These are phyloP conservation scores for Pseudopyricularia javanii DNA, from an alignment of 2,329 filamentous ascomycete species.

Conservation along the genomic window DNA sequence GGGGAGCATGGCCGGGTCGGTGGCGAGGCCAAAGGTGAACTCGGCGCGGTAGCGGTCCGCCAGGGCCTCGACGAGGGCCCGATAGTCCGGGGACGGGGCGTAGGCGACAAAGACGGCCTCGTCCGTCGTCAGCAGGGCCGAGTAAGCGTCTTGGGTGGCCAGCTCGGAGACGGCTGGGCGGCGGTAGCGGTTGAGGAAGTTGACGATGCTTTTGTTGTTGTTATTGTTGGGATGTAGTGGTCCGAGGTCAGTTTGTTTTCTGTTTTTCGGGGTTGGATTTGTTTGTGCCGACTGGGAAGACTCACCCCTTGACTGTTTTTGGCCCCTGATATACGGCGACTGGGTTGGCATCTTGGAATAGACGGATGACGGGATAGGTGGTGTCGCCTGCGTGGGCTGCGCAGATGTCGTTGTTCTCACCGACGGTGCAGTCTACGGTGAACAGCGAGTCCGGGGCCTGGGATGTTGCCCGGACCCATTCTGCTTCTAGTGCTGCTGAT, in stretches of 20 bases:
- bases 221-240: too few relatives aligned
- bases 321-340: slow-evolving; percentile 10
- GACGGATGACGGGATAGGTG: slow-evolving; percentile 9
- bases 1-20: slow-evolving; percentile 5
- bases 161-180: slow-evolving; percentile 14
- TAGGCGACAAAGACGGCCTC: slow-evolving; percentile 3
- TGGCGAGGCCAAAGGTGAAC: slow-evolving; percentile 19
- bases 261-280: background rate
- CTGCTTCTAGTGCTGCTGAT: background rate
- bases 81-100: background rate
- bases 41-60: slow-evolving; percentile 16
- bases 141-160: slow-evolving; percentile 7
- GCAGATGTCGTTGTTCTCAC: slow-evolving; percentile 5
- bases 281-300: background rate
- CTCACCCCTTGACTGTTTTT: slow-evolving; percentile 9
- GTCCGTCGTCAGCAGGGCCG: slow-evolving; percentile 1
- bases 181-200: slow-evolving; percentile 12
- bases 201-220: slow-evolving; percentile 10
- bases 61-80: slow-evolving; percentile 10
- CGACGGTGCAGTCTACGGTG: slow-evolving; percentile 11
- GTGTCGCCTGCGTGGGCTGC: slow-evolving; percentile 4
- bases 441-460: slow-evolving; percentile 6
- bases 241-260: background rate
- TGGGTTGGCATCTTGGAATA: slow-evolving; percentile 8
- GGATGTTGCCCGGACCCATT: background rate